A percentile compares a stretch with the other conserved stretches of the same genome.
These are phyloP conservation scores for Coelastrella sp. DNA, from an alignment of 139 green algal genomes.

Conservation along the genomic window DNA sequence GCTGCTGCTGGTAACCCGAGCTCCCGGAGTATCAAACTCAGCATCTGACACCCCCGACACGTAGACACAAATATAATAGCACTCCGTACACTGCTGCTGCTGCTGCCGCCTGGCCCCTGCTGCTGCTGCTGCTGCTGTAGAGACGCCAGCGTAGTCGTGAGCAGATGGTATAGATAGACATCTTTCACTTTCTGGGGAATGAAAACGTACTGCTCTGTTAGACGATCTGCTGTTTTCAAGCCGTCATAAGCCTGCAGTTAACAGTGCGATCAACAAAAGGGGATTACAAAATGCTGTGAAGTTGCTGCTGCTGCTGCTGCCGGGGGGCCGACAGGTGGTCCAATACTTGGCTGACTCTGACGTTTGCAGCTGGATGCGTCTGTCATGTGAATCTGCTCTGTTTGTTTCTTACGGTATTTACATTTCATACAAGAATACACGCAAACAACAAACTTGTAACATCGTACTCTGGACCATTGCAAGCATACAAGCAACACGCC, in stretches of 20 bases:
- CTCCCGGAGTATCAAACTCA: slow-evolving; percentile 82
- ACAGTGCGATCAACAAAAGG: no score
- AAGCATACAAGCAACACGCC: no score
- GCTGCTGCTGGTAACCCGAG: slow-evolving; percentile 70
- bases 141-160: slow-evolving; percentile 51
- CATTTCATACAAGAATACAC: no score
- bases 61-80: slow-evolving; percentile 94
- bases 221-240: slow-evolving; percentile 82
- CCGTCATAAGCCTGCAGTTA: slow-evolving; percentile 87
- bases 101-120: background rate
- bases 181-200: slow-evolving; percentile 97
- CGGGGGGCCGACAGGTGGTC: no score
- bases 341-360: no score
- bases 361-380: no score
- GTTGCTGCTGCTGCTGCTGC: no score
- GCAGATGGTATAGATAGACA: slow-evolving; percentile 95
- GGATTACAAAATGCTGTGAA: background rate
- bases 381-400: no score
- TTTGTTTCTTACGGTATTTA: no score
- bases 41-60: slow-evolving; percentile 81
- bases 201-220: slow-evolving; percentile 96
- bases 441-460: no score
- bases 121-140: slow-evolving; percentile 5
- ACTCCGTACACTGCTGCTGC: slow-evolving; percentile 69
- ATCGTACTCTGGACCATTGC: no score